Base-by-base conservation (phyloP, 164 flowering plant species). In the Paratinospora sagittata region DNA sequence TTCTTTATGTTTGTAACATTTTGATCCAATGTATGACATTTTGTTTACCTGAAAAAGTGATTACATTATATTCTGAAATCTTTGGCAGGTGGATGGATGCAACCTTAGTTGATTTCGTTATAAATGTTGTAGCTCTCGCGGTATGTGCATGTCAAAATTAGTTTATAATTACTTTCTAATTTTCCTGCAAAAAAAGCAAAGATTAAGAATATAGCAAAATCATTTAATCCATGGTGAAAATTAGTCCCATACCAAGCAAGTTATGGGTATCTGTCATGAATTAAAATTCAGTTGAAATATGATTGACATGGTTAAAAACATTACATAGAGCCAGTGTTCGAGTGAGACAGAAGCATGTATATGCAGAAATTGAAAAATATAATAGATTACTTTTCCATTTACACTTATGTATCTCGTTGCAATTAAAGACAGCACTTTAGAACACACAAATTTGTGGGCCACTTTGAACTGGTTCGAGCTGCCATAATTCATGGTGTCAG, bases 31-130 rank as follows among this genome's bases (percentile, higher is more conserved):
- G 0, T 39, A 39, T 39, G 1, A 39, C 43, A 39, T 39, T 39
- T 7, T 39, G 10, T 39, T 39, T 39, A 39, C 0, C 43, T 47
- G 55, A 12, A 47, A 47, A 47, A 47, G 55, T 52, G 19, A 52
- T 52, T 0, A 19, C 58, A 52, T 2, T 78, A 78, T 63, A 37
- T 86, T 37, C 82, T 81, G 83, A 88, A 84, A 87, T 60, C 76
- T 58, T 80, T 70, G 79, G 75, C 87, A 92, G 97, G 86, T 92
- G 96, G 97, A 69, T 87, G 84, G 55, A 27, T 33, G 88, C 92
- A 55, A 84, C 91, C 39, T 81, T 92, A 58, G 71, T 92, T 70
- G 96, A 90, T 79, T 90, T 92, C 82, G 89, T 88, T 66, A 76
- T 87, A 69, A 85, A 84, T 72, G 84, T 89, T 70, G 74, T 76